Base-by-base conservation (phyloP, 164 flowering plant species). In the Vitis cinerea region DNA sequence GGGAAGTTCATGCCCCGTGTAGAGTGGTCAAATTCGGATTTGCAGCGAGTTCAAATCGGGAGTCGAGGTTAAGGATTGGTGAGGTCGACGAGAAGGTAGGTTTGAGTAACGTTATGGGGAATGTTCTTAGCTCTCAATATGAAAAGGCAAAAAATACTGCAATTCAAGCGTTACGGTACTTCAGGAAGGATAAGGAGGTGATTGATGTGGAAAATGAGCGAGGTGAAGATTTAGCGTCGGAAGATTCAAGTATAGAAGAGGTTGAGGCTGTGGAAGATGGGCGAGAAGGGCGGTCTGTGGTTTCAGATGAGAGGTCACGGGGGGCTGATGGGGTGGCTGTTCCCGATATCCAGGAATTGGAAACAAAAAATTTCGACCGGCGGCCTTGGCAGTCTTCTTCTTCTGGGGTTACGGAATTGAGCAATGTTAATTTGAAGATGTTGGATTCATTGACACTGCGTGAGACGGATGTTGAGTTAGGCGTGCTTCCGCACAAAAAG, bases 1-100 rank as follows among this genome's bases (percentile, higher is more conserved):
- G 92, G 58, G 76, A 79, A 59, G 83, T 85, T 66, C 98, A 89
- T 63, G 98, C 90, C 4, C 97, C 97, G 37, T 75, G 80, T 61
- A 77, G 91, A 11, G 58, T 8, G 6, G 10, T 13, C 2, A 84
- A 72, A 64, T 80, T 83, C 64, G 80, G 81, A 67, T 49, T 48
- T 7, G 49, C 58, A 15, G 30, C 61, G 59, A 49, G 52, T 68
- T 66, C 63, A 51, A 56, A 30, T 31, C 59, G 67, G 65, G 75
- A 59, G 37, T 67, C 73, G 11, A 55, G 57, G 31, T 3, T 15
- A 0, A 48, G 4, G 56, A 23, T 10, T 15, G 14, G 17, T 62
- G 64, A 47, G 3, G 66, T 11, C 57, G 5, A 59, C 44, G 69
- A 13, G 44, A 62, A 57, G 31, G 63, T 69, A 52, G 50, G 61